These are phyloP conservation scores for Albugo candida DNA, from an alignment of 352 stramenopile species.

Conservation along the genomic window DNA sequence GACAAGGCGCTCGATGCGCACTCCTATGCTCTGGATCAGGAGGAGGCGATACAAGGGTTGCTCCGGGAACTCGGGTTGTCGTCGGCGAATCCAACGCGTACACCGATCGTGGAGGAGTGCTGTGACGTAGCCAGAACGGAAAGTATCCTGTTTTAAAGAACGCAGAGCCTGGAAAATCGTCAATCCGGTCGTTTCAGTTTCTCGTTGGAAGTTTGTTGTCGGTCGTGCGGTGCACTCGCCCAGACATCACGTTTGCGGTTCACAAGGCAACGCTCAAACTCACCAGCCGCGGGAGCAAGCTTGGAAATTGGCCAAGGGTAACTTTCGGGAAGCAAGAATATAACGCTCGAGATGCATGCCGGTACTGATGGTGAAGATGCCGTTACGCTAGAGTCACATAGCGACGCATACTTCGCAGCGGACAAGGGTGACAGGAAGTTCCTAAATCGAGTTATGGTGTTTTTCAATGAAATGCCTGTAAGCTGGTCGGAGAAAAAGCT, in stretches of 20 bases:
- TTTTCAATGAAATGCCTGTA: neutral
- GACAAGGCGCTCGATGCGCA: too few relatives aligned
- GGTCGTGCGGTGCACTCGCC: neutral
- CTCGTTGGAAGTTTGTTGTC: neutral
- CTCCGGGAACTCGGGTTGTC: too few relatives aligned
- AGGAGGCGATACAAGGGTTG: too few relatives aligned
- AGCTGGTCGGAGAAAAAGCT: conserved; percentile 1
- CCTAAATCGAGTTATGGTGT: conserved; percentile 1
- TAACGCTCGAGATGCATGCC: neutral
- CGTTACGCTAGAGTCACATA: neutral
- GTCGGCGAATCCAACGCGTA: too few relatives aligned
- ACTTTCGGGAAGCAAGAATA: neutral
- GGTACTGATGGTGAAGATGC: neutral
- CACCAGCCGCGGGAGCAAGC: neutral
- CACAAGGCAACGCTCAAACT: neutral
- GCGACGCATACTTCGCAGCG: conserved; percentile 3
- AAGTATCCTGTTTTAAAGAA: too few relatives aligned
- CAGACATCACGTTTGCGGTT: neutral
- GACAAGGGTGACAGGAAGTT: conserved; percentile 3
- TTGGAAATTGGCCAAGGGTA: neutral
- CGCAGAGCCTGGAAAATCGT: too few relatives aligned
- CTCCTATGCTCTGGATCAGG: too few relatives aligned
- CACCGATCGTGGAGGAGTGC: too few relatives aligned
- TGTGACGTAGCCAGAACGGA: too few relatives aligned
- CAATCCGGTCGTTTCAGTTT: neutral